Evolutionary conservation across 768 basidiomycete genomes (phyloP), one percentile per base, ranked within the genome.

Genomic region (Boletus edulis): DNA sequence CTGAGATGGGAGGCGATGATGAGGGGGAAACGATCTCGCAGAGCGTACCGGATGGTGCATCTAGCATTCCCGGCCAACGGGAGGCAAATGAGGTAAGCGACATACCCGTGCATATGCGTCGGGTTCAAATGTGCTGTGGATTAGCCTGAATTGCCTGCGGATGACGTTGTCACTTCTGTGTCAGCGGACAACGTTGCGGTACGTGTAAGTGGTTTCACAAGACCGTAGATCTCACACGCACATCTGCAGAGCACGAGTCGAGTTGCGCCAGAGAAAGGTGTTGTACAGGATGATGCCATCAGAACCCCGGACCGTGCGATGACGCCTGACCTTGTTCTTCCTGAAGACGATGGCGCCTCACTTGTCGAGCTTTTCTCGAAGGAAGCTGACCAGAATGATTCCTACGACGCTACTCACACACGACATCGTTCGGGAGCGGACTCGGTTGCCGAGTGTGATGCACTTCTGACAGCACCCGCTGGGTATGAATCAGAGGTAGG

Each of bases 371-470:
- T 6, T 18, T 12, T n/a, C 35, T 38, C 48, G 14, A 29, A 8
- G 29, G 32, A 22, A 29, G 29, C 27, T 40, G 49, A 37, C 14
- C 40, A 22, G 42, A 15, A 39, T 11, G 13, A 5, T 42, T 3
- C 6, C 4, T n/a, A 44, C 22, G 29, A 22, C 1, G 27, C 27
- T 12, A 11, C 17, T 37, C 49, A 42, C 6, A n/a, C 15, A 46
- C 56, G 43, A 48, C 55, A 10, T 20, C 44, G 4, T 17, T 54
- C 46, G 17, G 45, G 49, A 20, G 35, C 5, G 7, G 56, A 57
- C 17, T 66, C 64, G 35, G 32, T 46, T 34, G 63, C 61, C 24
- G 62, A 65, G 24, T 62, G 56, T 18, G 53, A 58, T 20, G 40
- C 52, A 5, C 55, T 67, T 49, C 24, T 67, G 27, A 14, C 34